These are phyloP conservation scores for Cytospora mali DNA, from an alignment of 2,329 filamentous ascomycete genomes.

Conservation along the genomic window DNA sequence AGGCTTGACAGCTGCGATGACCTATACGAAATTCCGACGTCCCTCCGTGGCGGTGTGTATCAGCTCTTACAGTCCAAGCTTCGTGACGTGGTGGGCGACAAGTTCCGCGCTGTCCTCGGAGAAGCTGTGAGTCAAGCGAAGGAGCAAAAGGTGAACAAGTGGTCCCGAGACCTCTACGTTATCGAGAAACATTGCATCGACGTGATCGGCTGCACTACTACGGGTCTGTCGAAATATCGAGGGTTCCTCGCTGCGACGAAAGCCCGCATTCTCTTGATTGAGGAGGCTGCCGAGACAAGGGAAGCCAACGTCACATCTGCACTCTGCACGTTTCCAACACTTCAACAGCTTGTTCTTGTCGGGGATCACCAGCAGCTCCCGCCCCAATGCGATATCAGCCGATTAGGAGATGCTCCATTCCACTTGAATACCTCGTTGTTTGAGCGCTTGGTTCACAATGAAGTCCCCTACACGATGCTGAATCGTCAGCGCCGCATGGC, in stretches of 20 bases:
- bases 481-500: slow-evolving; percentile 66
- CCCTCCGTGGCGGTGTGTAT: slow-evolving; percentile 67
- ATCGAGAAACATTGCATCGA: slow-evolving; percentile 44
- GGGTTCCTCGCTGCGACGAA: slow-evolving; percentile 66
- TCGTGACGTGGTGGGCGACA: slow-evolving; percentile 48
- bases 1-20: slow-evolving; percentile 43
- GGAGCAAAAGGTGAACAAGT: slow-evolving; percentile 58
- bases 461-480: slow-evolving; percentile 65
- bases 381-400: slow-evolving; percentile 65
- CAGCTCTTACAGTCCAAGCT: slow-evolving; percentile 60
- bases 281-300: slow-evolving; percentile 78
- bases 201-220: slow-evolving; percentile 72
- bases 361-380: slow-evolving; percentile 82
- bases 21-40: slow-evolving; percentile 60
- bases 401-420: slow-evolving; percentile 63
- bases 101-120: slow-evolving; percentile 53
- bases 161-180: slow-evolving; percentile 56
- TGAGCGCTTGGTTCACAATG: slow-evolving; percentile 71
- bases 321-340: slow-evolving; percentile 45
- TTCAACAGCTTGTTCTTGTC: slow-evolving; percentile 61
- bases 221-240: slow-evolving; percentile 79
- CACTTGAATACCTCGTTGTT: slow-evolving; percentile 77
- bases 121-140: slow-evolving; percentile 53
- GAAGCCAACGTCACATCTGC: slow-evolving; percentile 62
- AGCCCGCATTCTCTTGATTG: slow-evolving; percentile 71